Evolutionary conservation across 441 rosid species (phyloP).

Genomic region (Eutrema salsugineum): DNA sequence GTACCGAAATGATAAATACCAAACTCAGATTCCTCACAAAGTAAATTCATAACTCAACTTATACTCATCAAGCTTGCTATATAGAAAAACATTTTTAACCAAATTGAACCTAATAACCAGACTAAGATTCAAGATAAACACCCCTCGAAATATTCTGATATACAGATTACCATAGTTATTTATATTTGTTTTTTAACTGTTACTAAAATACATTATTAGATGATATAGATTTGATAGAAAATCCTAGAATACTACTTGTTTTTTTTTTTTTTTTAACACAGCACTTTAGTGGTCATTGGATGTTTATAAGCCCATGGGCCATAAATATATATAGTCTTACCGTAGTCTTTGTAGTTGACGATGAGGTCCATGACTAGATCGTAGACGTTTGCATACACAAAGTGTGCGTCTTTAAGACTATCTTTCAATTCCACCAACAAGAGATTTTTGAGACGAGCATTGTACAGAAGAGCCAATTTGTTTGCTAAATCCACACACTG

Average conservation of each 20-base stretch:
- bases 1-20: no score
- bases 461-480: constrained; percentile 63
- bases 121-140: neutral
- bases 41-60: no score
- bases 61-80: no score
- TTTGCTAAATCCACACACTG: constrained; percentile 78
- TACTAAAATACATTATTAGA: no score
- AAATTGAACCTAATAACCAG: no score
- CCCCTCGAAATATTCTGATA: neutral
- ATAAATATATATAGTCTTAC: constrained; percentile 23
- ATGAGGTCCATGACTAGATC: constrained; percentile 76
- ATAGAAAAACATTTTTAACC: no score
- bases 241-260: no score
- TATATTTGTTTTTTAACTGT: no score
- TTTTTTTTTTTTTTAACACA: no score
- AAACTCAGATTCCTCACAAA: no score
- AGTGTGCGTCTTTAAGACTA: constrained; percentile 60
- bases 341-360: constrained; percentile 59
- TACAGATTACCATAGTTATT: no score
- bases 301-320: constrained; percentile 1
- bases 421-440: constrained; percentile 53
- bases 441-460: constrained; percentile 50
- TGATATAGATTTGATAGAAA: no score
- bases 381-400: constrained; percentile 68
- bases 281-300: neutral